Conservation (phyloP, 768 basidiomycete genomes). For the Amanita molliuscula region DNA sequence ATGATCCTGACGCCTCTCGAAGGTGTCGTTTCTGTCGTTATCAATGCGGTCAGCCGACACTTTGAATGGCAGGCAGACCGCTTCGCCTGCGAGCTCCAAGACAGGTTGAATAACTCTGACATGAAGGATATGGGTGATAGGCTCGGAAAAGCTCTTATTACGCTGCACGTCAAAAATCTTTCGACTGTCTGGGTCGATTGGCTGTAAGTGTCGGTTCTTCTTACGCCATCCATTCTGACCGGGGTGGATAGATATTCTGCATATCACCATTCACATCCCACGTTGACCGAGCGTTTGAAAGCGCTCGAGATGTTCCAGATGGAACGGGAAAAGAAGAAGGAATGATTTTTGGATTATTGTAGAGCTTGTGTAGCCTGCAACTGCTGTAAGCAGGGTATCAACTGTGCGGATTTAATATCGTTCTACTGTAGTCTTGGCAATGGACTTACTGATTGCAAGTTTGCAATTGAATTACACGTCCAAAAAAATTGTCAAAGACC, state of each 20-base stretch:
- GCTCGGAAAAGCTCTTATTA: slow-evolving; percentile 72
- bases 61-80: slow-evolving; percentile 93
- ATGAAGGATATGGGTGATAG: slow-evolving; percentile 84
- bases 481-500: background rate
- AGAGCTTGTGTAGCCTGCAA: background rate
- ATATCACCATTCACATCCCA: slow-evolving; percentile 95
- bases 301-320: slow-evolving; percentile 64
- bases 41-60: slow-evolving; percentile 76
- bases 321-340: slow-evolving; percentile 30
- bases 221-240: background rate
- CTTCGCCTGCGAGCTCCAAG: slow-evolving; percentile 70
- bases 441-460: background rate
- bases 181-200: slow-evolving; percentile 93
- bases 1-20: slow-evolving; percentile 80
- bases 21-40: slow-evolving; percentile 54
- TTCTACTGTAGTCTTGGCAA: background rate
- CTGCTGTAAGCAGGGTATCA: background rate
- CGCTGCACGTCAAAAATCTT: slow-evolving; percentile 86
- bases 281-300: slow-evolving; percentile 79
- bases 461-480: too few relatives aligned
- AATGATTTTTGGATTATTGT: slow-evolving; percentile 10
- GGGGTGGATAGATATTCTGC: slow-evolving; percentile 66
- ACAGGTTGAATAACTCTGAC: slow-evolving; percentile 34
- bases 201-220: slow-evolving; percentile 43
- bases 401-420: background rate